phyloP scores from a whole-genome alignment of 495 filamentous ascomycete species.

The Staphylotrichum tortipilum region DNA sequence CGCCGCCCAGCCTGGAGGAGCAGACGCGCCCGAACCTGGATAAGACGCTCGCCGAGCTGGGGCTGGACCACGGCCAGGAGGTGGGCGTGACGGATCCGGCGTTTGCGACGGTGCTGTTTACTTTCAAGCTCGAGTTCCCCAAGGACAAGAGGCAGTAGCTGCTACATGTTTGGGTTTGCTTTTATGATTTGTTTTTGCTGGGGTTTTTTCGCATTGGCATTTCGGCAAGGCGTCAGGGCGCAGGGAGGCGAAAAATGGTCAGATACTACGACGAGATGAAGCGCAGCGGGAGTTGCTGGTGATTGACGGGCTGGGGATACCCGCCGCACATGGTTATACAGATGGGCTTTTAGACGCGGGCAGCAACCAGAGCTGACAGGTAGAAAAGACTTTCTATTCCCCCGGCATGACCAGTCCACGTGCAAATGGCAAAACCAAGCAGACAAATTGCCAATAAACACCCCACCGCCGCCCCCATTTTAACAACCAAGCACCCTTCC shows the following conservation, averaged over 20 bases:
- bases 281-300: too few species aligned
- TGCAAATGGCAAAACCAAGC: neutral
- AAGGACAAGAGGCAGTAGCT: too few species aligned
- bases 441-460: too few species aligned
- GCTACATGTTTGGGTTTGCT: neutral
- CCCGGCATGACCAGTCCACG: neutral
- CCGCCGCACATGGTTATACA: neutral
- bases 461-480: too few species aligned
- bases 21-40: conserved; percentile 73
- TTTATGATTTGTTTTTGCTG: neutral
- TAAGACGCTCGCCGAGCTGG: conserved; percentile 54
- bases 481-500: conserved; percentile 6
- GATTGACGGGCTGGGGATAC: too few species aligned
- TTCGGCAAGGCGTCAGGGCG: conserved; percentile 12
- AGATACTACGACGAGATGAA: neutral
- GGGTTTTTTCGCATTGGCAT: neutral
- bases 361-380: neutral
- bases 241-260: too few species aligned
- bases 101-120: conserved; percentile 63
- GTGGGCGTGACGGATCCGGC: conserved; percentile 78
- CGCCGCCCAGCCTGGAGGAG: conserved; percentile 69
- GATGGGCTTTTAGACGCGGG: neutral
- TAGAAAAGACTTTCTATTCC: neutral
- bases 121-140: conserved; percentile 54
- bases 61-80: conserved; percentile 39